Base-by-base conservation (phyloP, 495 filamentous ascomycete species). In the Hypoxylon rickii region DNA sequence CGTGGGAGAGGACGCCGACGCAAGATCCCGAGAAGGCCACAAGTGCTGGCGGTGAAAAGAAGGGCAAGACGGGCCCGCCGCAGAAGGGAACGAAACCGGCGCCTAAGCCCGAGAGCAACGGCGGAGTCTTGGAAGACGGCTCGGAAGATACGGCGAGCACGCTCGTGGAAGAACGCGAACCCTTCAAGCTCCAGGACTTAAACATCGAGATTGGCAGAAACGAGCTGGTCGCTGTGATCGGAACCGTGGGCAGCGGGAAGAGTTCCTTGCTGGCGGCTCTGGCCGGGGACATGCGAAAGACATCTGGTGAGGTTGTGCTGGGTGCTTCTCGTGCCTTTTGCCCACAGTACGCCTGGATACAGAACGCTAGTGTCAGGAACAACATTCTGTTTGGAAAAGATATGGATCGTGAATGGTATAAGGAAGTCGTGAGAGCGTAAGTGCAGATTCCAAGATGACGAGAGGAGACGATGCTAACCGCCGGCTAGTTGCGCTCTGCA, bases 311-410 rank as follows among this genome's bases (percentile, higher is more conserved):
- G 29, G 79, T 96, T 4, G 79, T 79, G 3, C 74, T 96, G 45
- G 90, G 92, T 39, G 89, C 89, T 1, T 83, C 83, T 1, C 74
- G 92, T 42, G 89, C 92, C 0, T 96, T 95, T 61, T 98, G 94
- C 61, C 91, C 94, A 0, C 94, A 98, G 64, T 96, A 94, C 65
- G 89, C 94, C 2, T 98, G 94, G 94, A 97, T 98, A 39, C 92
- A 97, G 64, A 98, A 97, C 62, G 76, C 90, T 0, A 87, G 86
- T 11, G 86, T 97, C 3, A 84, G 80, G 51, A 81, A 96, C 44
- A 98, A 98, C 60, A 94, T 98, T 48, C 66, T 95, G 1, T 97
- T 98, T 61, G 93, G 93, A 1, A 90, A 88, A 61, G 83, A 91
- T 0, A 84, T 84, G 75, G 75, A 90, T 34, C 70, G 67, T 19